Evolutionary conservation across 2,329 filamentous ascomycete genomes (phyloP), one percentile per base, ranked within the genome.

Genomic region (Emydomyces testavorans): DNA sequence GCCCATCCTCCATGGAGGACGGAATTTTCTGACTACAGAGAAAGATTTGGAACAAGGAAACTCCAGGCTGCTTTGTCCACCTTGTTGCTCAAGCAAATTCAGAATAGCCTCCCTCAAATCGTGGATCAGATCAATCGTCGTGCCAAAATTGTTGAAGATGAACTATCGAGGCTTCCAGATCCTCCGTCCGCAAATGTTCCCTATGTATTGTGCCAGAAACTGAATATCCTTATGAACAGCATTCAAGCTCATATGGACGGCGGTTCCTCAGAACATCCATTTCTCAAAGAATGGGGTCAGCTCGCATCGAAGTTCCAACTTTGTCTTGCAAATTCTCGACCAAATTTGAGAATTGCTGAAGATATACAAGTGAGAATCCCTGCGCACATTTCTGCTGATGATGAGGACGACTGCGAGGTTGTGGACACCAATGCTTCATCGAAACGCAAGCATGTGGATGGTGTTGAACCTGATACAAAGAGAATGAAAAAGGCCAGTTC

Each of bases 161-260:
- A 82, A 48, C 70, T 93, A 0, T 53, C 60, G 0, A 65, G 64
- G 0, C 72, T 89, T 0, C 84, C 84, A 0, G 81, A 85, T 31
- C 74, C 85, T 0, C 82, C 83, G 0, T 64, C 64, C 0, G 64
- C 69, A 0, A 85, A 87, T 36, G 76, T 87, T 0, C 74, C 80
- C n/a, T 69, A 80, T 0, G 77, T 80, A 7, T 73, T 93, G 0
- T 73, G 74, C 16, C 73, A 74, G 1, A 76, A 78, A 8, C 60
- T 90, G 0, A 68, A 70, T 10, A 67, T 66, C 0, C 80, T 90
- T 51, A 73, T 76, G 0, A 65, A 69, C 0, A 59, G 69, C 0
- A 70, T 86, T 1, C 69, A 73, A 3, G 65, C 68, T 0, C 68
- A 79, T 0, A 64, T 85, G 4, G 68, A 74, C 16, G 72, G 78